Base-by-base conservation (phyloP, 2,329 filamentous ascomycete species). In the Thermothelomyces thermophilus region DNA sequence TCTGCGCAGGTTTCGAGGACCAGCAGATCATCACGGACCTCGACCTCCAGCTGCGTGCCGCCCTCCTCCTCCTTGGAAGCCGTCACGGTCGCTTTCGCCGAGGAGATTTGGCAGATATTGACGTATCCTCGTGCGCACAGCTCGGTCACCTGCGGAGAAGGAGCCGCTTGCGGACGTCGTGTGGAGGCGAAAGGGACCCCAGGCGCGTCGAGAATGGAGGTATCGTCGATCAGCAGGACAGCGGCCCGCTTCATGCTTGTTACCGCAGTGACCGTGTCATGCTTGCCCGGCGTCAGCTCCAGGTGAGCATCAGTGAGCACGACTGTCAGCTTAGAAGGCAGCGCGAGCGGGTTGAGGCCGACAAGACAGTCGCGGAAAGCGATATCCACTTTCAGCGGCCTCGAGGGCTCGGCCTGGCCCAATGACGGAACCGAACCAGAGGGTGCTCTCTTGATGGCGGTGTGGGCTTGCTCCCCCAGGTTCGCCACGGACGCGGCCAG, bases 1-100 rank as follows among this genome's bases (percentile, higher is more conserved):
- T 98, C 93, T 26, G 93, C 93, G 62, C 94, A 98, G 1, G 90
- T 94, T 67, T 98, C 93, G 6, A 98, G 71, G 30, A 98, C 84
- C 46, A 98, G 74, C 1, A 98, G 75, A 56, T 95, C 86, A 61
- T 95, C 90, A 53, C 82, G 82, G 41, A 97, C 71, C 56, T 95
- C 87, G 1, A 96, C 75, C 58, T 93, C 84, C 13, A 96, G 68
- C 35, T 81, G 78, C 56, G 83, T 85, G 26, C 82, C 75, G 0
- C 75, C 79, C 31, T 82, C 76, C 1, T 72, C 71, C 35, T 76
- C 72, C 9, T 75, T 72, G 19, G 73, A 69, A 11, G 90, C 72
- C 41, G 80, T 78, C 2, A 93, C 74, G 2, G 72, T 70, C 1
- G 82, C 79, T 54, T 82, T 86, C 0, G 90, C 90, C 2, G 90